Conservation (phyloP, 1,284 basidiomycete species). For the Coriolopsis trogii region DNA sequence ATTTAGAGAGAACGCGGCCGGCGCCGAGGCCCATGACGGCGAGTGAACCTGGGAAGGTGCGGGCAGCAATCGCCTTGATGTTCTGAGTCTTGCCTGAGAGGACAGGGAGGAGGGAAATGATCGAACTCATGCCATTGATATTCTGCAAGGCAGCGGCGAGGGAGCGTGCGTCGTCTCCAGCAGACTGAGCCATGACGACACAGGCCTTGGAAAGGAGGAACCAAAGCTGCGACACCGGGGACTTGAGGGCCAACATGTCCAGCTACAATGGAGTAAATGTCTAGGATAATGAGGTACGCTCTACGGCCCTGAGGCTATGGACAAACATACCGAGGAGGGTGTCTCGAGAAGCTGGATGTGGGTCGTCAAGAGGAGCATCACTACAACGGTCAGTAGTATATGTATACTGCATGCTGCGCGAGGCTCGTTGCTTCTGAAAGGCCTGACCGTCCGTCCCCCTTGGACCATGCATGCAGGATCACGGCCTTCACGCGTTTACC, state of each 20-base stretch:
- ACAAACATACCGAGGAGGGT: too few relatives aligned
- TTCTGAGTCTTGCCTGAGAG: constrained; percentile 20
- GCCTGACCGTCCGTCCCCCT: neutral
- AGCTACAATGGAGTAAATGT: neutral
- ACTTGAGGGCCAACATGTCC: neutral
- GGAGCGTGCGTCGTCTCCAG: constrained; percentile 8
- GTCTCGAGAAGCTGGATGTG: too few relatives aligned
- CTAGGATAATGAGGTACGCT: too few relatives aligned
- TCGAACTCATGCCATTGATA: constrained; percentile 18
- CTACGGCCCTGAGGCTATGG: too few relatives aligned
- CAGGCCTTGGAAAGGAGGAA: constrained; percentile 7
- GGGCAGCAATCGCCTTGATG: constrained; percentile 14
- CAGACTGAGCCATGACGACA: neutral
- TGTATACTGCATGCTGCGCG: neutral
- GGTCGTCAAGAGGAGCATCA: too few relatives aligned
- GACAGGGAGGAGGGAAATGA: constrained; percentile 16
- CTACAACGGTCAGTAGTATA: neutral
- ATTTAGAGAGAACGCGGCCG: constrained; percentile 17
- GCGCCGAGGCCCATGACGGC: constrained; percentile 13
- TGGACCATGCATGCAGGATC: neutral
- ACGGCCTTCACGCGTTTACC: too few relatives aligned
- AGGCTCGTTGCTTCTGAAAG: neutral
- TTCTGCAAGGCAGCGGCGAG: constrained; percentile 14
- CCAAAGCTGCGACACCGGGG: constrained; percentile 1
- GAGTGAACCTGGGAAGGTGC: constrained; percentile 15